phyloP scores from a whole-genome alignment of 2,329 filamentous ascomycete genomes.

The Diaporthe sp. region DNA sequence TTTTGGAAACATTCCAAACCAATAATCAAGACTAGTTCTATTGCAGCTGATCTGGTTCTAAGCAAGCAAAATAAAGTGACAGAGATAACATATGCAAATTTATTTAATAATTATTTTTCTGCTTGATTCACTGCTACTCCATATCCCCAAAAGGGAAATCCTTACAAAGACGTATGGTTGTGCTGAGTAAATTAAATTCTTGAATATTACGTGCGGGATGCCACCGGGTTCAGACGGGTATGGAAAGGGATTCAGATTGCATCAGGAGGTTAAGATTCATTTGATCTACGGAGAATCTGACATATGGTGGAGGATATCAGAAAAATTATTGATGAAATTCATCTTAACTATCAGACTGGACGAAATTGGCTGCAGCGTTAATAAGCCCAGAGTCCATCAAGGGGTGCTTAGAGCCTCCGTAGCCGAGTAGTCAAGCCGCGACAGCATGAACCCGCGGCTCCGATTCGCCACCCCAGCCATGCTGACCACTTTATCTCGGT shows the following conservation, averaged over 20 bases:
- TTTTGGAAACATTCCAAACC: too few species aligned
- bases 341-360: neutral
- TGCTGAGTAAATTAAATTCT: neutral
- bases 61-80: too few species aligned
- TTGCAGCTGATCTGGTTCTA: too few species aligned
- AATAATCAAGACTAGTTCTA: too few species aligned
- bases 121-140: neutral
- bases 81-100: too few species aligned
- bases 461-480: neutral
- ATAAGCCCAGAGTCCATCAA: neutral
- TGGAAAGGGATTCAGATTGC: neutral
- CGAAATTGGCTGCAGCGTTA: neutral
- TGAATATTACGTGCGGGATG: neutral
- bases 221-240: neutral
- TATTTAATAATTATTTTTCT: neutral
- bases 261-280: neutral
- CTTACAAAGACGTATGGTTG: neutral
- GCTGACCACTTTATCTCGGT: neutral
- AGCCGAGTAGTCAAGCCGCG: neutral
- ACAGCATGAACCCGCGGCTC: neutral
- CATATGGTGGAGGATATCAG: neutral
- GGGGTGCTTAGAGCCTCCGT: conserved; percentile 1
- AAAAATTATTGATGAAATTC: neutral
- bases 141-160: too few species aligned
- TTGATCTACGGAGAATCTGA: neutral